Conservation (phyloP, 306 rosid genomes). For the Inga laurina region DNA sequence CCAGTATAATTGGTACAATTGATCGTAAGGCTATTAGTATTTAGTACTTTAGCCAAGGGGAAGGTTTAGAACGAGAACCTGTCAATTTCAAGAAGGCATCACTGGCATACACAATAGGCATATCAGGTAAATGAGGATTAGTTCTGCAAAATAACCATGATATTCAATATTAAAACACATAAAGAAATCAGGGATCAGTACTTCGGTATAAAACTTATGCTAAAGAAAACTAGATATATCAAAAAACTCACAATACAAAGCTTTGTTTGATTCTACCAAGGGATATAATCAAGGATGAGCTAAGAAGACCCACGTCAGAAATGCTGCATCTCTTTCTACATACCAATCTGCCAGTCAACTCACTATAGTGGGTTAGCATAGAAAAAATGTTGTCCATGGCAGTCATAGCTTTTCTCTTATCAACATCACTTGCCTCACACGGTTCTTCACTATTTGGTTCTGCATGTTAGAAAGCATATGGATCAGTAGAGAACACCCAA, state of each 20-base stretch:
- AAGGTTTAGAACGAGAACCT: slow-evolving; percentile 61
- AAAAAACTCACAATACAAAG: slow-evolving; percentile 99
- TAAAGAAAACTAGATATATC: slow-evolving; percentile 53
- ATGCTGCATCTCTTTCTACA: slow-evolving; percentile 71
- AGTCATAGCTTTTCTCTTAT: slow-evolving; percentile 62
- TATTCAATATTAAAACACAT: slow-evolving; percentile 31
- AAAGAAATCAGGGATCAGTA: slow-evolving; percentile 40
- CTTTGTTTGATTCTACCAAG: slow-evolving; percentile 99
- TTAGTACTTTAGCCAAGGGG: slow-evolving; percentile 7
- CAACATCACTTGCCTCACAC: slow-evolving; percentile 76
- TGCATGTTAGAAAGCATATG: slow-evolving; percentile 31
- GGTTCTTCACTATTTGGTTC: slow-evolving; percentile 67
- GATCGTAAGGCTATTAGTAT: slow-evolving; percentile 8
- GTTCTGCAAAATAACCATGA: slow-evolving; percentile 69
- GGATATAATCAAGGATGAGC: slow-evolving; percentile 87
- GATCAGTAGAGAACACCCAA: slow-evolving; percentile 27
- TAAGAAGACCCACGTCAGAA: slow-evolving; percentile 63
- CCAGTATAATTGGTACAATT: slow-evolving; percentile 21
- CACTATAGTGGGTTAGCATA: slow-evolving; percentile 75
- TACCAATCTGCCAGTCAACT: slow-evolving; percentile 72
- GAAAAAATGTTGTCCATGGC: slow-evolving; percentile 72
- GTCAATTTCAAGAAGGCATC: slow-evolving; percentile 87
- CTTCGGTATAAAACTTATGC: slow-evolving; percentile 18
- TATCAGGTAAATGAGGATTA: slow-evolving; percentile 73
- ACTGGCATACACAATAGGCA: slow-evolving; percentile 93